These are phyloP conservation scores for Bocquillonia castaneifolia DNA, from an alignment of 441 rosid genomes.

Conservation along the genomic window DNA sequence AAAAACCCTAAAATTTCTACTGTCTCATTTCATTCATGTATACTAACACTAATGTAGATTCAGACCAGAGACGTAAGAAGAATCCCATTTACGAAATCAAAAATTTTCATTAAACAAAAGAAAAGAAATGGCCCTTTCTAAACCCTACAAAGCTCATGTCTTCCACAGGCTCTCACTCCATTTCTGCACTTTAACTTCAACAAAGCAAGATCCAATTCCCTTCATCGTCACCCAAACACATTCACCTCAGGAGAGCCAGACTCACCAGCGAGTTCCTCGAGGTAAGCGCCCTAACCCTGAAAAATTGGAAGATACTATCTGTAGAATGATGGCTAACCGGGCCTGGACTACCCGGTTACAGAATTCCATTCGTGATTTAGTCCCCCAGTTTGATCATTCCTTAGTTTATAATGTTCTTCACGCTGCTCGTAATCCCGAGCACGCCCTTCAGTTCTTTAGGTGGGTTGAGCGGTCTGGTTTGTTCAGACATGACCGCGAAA, in stretches of 20 bases:
- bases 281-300: conserved; percentile 54
- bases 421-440: conserved; percentile 61
- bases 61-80: not conserved
- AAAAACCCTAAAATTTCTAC: too few species aligned
- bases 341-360: conserved; percentile 89
- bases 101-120: too few species aligned
- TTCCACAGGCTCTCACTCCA: conserved; percentile 9
- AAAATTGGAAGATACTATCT: conserved; percentile 67
- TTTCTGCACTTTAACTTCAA: conserved; percentile 44
- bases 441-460: conserved; percentile 86
- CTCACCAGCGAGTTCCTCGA: conserved; percentile 29
- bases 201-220: conserved; percentile 23
- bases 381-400: conserved; percentile 67
- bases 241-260: conserved; percentile 14
- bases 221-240: not conserved
- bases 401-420: conserved; percentile 76
- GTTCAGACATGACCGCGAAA: conserved; percentile 64
- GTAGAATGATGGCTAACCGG: conserved; percentile 76
- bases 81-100: not conserved
- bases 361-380: conserved; percentile 72
- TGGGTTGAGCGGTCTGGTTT: conserved; percentile 88
- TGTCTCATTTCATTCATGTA: too few species aligned
- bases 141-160: not conserved
- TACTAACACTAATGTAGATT: not conserved
- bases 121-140: conserved; percentile 6